Conservation (phyloP, 805 yeast species). For the Myxozyma melibiosi region DNA sequence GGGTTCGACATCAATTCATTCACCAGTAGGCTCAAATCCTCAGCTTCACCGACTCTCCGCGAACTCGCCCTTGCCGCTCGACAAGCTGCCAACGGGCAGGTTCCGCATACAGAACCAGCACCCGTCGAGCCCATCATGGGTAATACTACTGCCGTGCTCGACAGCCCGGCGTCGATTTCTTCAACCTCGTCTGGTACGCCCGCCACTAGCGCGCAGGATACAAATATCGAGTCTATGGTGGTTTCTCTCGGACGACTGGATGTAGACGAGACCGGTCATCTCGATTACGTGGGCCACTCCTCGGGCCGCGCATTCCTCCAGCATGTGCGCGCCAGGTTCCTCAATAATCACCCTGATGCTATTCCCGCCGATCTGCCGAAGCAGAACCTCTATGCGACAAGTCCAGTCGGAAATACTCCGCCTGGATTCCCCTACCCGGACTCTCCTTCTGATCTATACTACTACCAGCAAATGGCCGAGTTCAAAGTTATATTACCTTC, state of each 20-base stretch:
- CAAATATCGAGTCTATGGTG: constrained; percentile 37
- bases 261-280: constrained; percentile 36
- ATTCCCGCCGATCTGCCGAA: constrained; percentile 28
- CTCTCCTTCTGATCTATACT: constrained; percentile 21
- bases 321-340: constrained; percentile 33
- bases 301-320: constrained; percentile 36
- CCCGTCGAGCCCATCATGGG: neutral
- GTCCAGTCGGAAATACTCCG: constrained; percentile 9
- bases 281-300: constrained; percentile 36
- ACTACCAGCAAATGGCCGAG: constrained; percentile 43
- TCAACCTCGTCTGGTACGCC: neutral
- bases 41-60: neutral
- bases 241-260: constrained; percentile 36
- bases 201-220: constrained; percentile 20
- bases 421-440: constrained; percentile 6
- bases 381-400: neutral
- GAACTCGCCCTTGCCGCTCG: constrained; percentile 18
- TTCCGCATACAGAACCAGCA: neutral
- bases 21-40: constrained; percentile 23
- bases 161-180: neutral
- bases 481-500: constrained; percentile 73
- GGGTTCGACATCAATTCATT: constrained; percentile 40
- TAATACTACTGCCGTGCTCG: neutral
- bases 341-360: constrained; percentile 31
- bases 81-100: constrained; percentile 11